phyloP scores from a whole-genome alignment of 192 early-diverging fungal genomes.

The Lunasporangiospora selenospora region DNA sequence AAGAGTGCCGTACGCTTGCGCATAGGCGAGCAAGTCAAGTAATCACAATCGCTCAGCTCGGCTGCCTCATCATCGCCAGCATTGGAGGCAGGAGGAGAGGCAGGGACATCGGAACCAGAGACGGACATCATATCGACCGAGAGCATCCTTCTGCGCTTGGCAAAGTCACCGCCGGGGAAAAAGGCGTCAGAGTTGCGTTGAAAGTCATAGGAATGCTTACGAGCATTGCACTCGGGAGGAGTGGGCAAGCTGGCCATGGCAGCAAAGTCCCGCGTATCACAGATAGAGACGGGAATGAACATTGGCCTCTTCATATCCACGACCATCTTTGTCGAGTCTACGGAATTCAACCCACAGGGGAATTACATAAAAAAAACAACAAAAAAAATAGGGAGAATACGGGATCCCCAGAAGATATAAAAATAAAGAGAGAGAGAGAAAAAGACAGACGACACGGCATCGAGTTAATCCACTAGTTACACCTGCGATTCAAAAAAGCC shows the following conservation, averaged over 20 bases:
- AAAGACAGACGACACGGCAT: too few species aligned
- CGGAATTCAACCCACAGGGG: background rate
- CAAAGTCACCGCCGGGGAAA: slow-evolving; percentile 28
- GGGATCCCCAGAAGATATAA: background rate
- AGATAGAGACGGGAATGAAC: slow-evolving; percentile 49
- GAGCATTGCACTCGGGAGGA: slow-evolving; percentile 39
- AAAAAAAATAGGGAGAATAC: slow-evolving; percentile 14
- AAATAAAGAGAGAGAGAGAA: too few species aligned
- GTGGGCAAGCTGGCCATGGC: slow-evolving; percentile 35
- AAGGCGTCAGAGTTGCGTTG: slow-evolving; percentile 39
- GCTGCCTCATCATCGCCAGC: slow-evolving; percentile 44
- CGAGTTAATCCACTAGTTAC: too few species aligned
- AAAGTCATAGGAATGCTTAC: slow-evolving; percentile 49
- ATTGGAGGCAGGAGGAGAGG: slow-evolving; percentile 46
- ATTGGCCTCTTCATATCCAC: slow-evolving; percentile 48
- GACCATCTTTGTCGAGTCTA: slow-evolving; percentile 32
- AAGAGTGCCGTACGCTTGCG: slow-evolving; percentile 17
- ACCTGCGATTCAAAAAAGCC: too few species aligned
- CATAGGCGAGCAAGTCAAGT: slow-evolving; percentile 15
- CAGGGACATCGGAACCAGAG: slow-evolving; percentile 18
- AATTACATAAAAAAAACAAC: background rate
- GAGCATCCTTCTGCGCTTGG: slow-evolving; percentile 38
- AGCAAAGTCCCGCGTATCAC: slow-evolving; percentile 39
- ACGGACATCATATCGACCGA: slow-evolving; percentile 36
- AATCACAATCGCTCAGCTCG: slow-evolving; percentile 38